A percentile compares a stretch with the other conserved stretches of the same genome.
Evolutionary conservation across 805 yeast species (phyloP).

Genomic region (Nakazawaea siamensis): DNA sequence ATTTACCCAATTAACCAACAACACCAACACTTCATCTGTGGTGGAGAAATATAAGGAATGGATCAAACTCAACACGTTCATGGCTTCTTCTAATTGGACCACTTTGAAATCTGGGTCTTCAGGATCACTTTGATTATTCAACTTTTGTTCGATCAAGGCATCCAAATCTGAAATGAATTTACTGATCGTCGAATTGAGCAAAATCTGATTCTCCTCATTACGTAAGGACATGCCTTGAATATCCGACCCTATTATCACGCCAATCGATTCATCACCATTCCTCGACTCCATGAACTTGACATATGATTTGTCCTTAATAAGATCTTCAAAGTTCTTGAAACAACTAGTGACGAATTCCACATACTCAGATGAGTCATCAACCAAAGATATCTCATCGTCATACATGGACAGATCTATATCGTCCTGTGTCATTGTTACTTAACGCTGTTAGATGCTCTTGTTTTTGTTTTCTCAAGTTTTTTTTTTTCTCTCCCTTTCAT

Average conservation of each 20-base stretch:
- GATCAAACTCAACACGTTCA: slow-evolving; percentile 50
- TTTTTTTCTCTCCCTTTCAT: too few species aligned
- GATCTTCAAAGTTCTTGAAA: slow-evolving; percentile 44
- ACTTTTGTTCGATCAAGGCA: slow-evolving; percentile 20
- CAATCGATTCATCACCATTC: slow-evolving; percentile 18
- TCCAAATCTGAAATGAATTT: slow-evolving; percentile 19
- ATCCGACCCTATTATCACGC: slow-evolving; percentile 26
- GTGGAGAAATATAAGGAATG: slow-evolving; percentile 42
- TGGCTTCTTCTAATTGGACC: slow-evolving; percentile 29
- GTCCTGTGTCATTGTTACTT: too few species aligned
- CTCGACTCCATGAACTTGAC: slow-evolving; percentile 21
- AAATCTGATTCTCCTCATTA: slow-evolving; percentile 23
- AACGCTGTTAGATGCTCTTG: too few species aligned
- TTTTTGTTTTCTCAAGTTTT: too few species aligned
- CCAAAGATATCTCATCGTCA: too few species aligned
- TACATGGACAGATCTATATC: too few species aligned
- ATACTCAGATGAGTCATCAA: slow-evolving; percentile 33
- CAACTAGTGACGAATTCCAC: slow-evolving; percentile 37
- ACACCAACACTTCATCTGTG: slow-evolving; percentile 31
- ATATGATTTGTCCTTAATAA: slow-evolving; percentile 35
- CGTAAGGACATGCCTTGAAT: slow-evolving; percentile 27
- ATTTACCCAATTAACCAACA: slow-evolving; percentile 56
- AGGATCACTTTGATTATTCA: slow-evolving; percentile 14
- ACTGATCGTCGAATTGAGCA: slow-evolving; percentile 21
- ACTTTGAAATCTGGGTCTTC: slow-evolving; percentile 12